Evolutionary conservation across 2,329 filamentous ascomycete genomes (phyloP).

Genomic region (Colletotrichum sp.): DNA sequence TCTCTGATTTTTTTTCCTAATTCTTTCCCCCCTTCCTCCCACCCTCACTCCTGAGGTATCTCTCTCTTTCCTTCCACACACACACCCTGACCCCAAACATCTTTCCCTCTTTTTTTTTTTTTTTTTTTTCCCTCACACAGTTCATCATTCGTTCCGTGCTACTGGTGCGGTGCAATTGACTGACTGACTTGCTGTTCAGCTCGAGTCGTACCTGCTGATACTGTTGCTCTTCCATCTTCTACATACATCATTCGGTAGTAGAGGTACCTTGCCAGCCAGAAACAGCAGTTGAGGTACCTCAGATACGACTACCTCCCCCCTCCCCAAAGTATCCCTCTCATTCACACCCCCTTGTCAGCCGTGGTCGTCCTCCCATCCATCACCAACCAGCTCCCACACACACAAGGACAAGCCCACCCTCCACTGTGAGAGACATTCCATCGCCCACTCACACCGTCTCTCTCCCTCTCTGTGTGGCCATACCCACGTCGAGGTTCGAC

Average conservation of each 20-base stretch:
- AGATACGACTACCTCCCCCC: conserved; percentile 17
- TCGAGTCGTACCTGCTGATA: not conserved
- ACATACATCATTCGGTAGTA: not conserved
- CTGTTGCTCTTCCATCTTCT: not conserved
- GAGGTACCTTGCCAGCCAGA: not conserved
- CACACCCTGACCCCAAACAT: not conserved
- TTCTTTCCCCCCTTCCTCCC: not conserved
- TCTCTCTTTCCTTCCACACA: not conserved
- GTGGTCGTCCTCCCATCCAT: not conserved
- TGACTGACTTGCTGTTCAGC: not conserved
- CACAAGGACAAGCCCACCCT: conserved; percentile 16
- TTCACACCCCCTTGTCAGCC: not conserved
- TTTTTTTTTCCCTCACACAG: not conserved
- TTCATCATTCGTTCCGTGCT: not conserved
- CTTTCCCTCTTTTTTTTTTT: not conserved
- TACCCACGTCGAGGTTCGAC: conserved; percentile 13
- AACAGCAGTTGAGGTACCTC: not conserved
- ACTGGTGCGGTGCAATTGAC: not conserved
- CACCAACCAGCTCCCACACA: conserved; percentile 7
- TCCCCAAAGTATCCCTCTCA: not conserved
- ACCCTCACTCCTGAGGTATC: not conserved
- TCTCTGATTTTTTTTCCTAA: not conserved
- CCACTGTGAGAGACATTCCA: conserved; percentile 11
- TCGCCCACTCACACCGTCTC: conserved; percentile 10
- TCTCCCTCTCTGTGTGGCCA: not conserved